phyloP scores from a whole-genome alignment of 192 early-diverging fungal genomes.

The Linnemannia schmuckeri region DNA sequence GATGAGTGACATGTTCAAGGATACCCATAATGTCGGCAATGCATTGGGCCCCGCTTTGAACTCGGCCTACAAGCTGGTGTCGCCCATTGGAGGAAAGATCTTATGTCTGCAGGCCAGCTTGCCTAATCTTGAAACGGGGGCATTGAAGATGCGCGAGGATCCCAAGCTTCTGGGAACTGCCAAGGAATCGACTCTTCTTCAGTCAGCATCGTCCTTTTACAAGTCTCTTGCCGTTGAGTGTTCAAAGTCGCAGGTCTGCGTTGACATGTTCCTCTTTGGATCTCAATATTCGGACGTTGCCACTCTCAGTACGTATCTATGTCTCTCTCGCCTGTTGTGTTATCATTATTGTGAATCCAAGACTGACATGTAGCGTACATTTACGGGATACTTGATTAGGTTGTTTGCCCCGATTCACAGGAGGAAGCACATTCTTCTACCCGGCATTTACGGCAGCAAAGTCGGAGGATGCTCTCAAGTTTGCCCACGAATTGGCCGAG shows the following conservation, averaged over 20 bases:
- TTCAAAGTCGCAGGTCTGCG: slow-evolving; percentile 87
- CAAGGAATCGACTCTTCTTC: slow-evolving; percentile 87
- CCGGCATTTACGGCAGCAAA: slow-evolving; percentile 88
- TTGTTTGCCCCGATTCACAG: slow-evolving; percentile 86
- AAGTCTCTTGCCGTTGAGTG: slow-evolving; percentile 93
- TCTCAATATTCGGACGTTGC: slow-evolving; percentile 89
- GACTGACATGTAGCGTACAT: background rate
- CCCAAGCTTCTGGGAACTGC: slow-evolving; percentile 89
- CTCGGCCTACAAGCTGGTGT: slow-evolving; percentile 85
- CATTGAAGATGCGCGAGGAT: slow-evolving; percentile 88
- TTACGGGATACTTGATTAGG: slow-evolving; percentile 55
- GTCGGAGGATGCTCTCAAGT: slow-evolving; percentile 86
- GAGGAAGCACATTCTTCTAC: slow-evolving; percentile 91
- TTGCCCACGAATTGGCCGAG: slow-evolving; percentile 85
- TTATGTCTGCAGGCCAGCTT: slow-evolving; percentile 83
- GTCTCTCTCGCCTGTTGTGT: background rate
- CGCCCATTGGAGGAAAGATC: slow-evolving; percentile 91
- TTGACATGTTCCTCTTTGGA: slow-evolving; percentile 92
- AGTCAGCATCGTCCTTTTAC: slow-evolving; percentile 90
- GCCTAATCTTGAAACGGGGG: slow-evolving; percentile 86
- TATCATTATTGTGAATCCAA: background rate
- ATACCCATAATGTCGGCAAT: slow-evolving; percentile 83
- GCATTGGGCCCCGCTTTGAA: slow-evolving; percentile 87
- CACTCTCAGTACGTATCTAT: slow-evolving; percentile 75
- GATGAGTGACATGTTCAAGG: slow-evolving; percentile 88